Evolutionary conservation across 768 basidiomycete species (phyloP).

Genomic region (Saitozyma sp.): DNA sequence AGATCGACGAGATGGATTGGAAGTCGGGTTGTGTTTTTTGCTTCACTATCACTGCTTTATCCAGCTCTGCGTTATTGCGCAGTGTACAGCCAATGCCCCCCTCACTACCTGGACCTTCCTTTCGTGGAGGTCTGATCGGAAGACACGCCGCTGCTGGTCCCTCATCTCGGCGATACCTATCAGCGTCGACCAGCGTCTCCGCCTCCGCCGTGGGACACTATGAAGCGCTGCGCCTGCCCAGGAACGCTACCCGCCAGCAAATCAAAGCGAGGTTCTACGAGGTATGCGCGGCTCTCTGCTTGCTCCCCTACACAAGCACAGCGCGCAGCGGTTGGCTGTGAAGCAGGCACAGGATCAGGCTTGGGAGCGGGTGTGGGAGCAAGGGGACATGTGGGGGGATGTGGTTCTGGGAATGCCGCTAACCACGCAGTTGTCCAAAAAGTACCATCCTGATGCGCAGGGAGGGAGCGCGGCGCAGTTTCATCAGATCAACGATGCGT

Average conservation of each 20-base stretch:
- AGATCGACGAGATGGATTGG: too few relatives aligned
- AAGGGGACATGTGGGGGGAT: neutral
- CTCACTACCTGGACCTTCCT: too few relatives aligned
- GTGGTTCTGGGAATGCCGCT: neutral
- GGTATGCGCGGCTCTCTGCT: conserved; percentile 27
- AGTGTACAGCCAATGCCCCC: too few relatives aligned
- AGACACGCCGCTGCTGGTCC: conserved; percentile 6
- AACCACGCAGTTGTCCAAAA: conserved; percentile 42
- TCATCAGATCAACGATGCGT: conserved; percentile 50
- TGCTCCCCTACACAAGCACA: neutral
- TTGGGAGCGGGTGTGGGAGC: neutral
- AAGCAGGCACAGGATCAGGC: neutral
- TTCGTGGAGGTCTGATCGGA: too few relatives aligned
- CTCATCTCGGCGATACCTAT: conserved; percentile 6
- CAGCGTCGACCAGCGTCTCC: neutral
- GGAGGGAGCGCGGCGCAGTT: conserved; percentile 44
- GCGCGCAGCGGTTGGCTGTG: neutral
- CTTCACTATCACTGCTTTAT: too few relatives aligned
- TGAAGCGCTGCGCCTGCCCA: conserved; percentile 36
- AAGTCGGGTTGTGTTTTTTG: too few relatives aligned
- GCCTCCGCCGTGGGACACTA: conserved; percentile 31
- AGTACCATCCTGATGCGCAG: conserved; percentile 49
- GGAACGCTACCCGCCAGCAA: conserved; percentile 46
- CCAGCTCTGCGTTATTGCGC: too few relatives aligned
- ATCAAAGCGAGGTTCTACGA: conserved; percentile 52